Percentiles rank a stretch among this genome's conserved stretches.
Conservation (phyloP, 2,329 filamentous ascomycete species). For the Atkinsonella texensis region DNA sequence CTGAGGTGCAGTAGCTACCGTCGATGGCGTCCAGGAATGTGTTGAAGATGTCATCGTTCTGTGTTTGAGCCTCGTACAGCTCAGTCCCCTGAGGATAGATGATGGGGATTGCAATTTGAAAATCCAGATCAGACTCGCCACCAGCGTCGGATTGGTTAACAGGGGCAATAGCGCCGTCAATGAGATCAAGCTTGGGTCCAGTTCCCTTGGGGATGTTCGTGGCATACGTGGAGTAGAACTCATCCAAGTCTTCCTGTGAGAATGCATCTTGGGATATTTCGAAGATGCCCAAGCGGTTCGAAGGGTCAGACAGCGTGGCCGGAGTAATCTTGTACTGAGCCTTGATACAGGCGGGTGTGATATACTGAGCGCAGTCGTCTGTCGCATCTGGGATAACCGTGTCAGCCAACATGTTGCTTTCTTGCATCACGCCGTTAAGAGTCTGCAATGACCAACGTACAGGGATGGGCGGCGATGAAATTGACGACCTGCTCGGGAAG, state of each 20-base stretch:
- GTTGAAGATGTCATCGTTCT: conserved; percentile 27
- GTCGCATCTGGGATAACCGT: conserved; percentile 1
- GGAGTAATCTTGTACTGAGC: conserved; percentile 34
- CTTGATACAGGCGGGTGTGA: conserved; percentile 44
- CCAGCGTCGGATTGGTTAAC: conserved; percentile 16
- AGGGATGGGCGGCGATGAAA: background rate
- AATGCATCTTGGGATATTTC: conserved; percentile 40
- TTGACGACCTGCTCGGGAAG: background rate
- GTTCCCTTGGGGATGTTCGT: conserved; percentile 27
- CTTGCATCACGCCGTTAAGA: too few species aligned
- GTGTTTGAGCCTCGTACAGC: conserved; percentile 30
- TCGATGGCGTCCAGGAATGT: conserved; percentile 36
- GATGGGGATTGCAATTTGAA: conserved; percentile 39
- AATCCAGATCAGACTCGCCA: conserved; percentile 41
- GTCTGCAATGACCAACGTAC: background rate
- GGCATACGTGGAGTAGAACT: conserved; percentile 33
- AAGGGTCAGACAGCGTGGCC: conserved; percentile 20
- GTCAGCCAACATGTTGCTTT: background rate
- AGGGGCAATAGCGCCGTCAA: conserved; percentile 34
- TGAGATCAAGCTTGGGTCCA: conserved; percentile 29
- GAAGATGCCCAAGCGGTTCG: conserved; percentile 39
- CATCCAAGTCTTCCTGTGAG: conserved; percentile 33
- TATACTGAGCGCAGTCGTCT: conserved; percentile 34
- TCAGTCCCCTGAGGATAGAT: conserved; percentile 38
- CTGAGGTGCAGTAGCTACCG: conserved; percentile 37